Evolutionary conservation across 805 yeast species (phyloP).

Genomic region (Saccharomycopsis sp.): DNA sequence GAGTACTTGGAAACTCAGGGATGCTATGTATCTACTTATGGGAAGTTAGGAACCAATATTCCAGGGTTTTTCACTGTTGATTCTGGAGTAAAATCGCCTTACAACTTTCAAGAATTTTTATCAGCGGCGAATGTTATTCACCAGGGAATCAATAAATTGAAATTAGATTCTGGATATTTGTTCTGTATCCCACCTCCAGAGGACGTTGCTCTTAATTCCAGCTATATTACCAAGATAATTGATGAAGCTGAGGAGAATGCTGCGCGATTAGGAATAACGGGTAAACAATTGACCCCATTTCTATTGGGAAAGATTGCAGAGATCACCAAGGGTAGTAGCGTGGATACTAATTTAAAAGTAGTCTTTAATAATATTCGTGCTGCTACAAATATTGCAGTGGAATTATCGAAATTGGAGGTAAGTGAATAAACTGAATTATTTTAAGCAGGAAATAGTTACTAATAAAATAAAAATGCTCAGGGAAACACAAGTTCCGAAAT

Average conservation of each 20-base stretch:
- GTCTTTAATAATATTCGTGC: slow-evolving; percentile 69
- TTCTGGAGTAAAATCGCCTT: slow-evolving; percentile 69
- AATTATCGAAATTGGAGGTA: slow-evolving; percentile 36
- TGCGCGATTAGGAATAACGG: slow-evolving; percentile 41
- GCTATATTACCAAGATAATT: slow-evolving; percentile 48
- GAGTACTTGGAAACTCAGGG: slow-evolving; percentile 90
- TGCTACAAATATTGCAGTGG: slow-evolving; percentile 61
- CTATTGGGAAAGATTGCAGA: slow-evolving; percentile 56
- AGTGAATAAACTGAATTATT: slow-evolving; percentile 7
- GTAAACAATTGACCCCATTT: slow-evolving; percentile 78
- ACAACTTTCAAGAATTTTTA: slow-evolving; percentile 41
- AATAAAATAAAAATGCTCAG: too few species aligned
- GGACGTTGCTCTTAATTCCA: slow-evolving; percentile 49
- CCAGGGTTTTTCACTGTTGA: slow-evolving; percentile 83
- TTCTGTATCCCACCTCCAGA: slow-evolving; percentile 80
- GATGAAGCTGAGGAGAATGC: slow-evolving; percentile 55
- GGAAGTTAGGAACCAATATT: slow-evolving; percentile 44
- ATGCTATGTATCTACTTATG: slow-evolving; percentile 69
- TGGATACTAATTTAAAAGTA: slow-evolving; percentile 63
- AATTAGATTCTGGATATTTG: slow-evolving; percentile 58
- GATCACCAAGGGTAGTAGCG: slow-evolving; percentile 64
- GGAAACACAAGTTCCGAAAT: not conserved
- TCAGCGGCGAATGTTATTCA: slow-evolving; percentile 61
- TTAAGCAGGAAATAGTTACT: not conserved
- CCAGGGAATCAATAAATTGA: slow-evolving; percentile 39